Conservation (phyloP, 1,284 basidiomycete species). For the Austroboletus novae-zelandiae region DNA sequence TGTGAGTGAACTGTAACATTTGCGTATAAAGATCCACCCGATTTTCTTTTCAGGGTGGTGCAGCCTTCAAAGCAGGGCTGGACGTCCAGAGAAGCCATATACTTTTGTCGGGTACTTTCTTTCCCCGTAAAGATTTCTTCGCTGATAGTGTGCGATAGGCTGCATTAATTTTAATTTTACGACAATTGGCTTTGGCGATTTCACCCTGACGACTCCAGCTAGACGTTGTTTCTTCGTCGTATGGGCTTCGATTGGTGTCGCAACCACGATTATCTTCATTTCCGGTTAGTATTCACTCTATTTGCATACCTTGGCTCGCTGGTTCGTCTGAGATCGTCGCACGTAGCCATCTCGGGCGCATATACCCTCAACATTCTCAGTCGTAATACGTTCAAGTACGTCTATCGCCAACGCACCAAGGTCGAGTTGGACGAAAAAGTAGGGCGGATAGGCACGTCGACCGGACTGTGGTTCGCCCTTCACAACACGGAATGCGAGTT, state of each 20-base stretch:
- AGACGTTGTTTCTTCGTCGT: conserved; percentile 78
- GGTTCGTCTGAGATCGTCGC: not conserved
- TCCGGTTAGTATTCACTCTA: conserved; percentile 44
- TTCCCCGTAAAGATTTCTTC: conserved; percentile 1
- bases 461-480: not conserved
- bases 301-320: not conserved
- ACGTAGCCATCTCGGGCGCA: conserved; percentile 60
- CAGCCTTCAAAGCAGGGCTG: conserved; percentile 42
- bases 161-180: conserved; percentile 64
- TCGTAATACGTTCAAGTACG: conserved; percentile 45
- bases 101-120: conserved; percentile 58
- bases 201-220: conserved; percentile 56
- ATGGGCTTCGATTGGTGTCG: conserved; percentile 79
- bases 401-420: conserved; percentile 31
- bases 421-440: conserved; percentile 11
- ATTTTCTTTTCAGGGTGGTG: conserved; percentile 41
- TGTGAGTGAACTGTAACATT: conserved; percentile 31
- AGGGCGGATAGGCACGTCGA: conserved; percentile 2
- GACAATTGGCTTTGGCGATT: conserved; percentile 73
- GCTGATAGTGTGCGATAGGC: conserved; percentile 34
- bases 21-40: conserved; percentile 1
- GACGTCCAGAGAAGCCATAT: conserved; percentile 54
- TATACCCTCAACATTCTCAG: too few species aligned
- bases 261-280: conserved; percentile 69
- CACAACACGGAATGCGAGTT: conserved; percentile 2